These are phyloP conservation scores for Mycosarcoma maydis DNA, from an alignment of 1,284 basidiomycete genomes.

Conservation along the genomic window DNA sequence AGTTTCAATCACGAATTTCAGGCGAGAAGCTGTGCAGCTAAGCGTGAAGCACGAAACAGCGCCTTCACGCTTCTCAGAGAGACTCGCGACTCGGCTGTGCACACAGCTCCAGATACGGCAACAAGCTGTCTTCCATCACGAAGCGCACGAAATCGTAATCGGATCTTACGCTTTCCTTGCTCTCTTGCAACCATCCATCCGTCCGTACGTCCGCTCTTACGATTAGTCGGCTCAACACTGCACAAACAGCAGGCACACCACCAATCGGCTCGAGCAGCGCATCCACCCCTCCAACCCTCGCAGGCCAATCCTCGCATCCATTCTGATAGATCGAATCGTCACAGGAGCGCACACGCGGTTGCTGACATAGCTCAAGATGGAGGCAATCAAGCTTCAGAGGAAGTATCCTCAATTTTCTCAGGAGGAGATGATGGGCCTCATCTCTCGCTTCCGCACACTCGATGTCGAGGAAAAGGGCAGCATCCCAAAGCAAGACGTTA, in stretches of 20 bases:
- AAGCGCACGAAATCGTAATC: no score
- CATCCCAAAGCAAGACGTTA: slow-evolving; percentile 60
- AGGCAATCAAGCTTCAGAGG: slow-evolving; percentile 86
- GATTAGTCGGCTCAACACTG: no score
- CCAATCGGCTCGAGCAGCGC: no score
- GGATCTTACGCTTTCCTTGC: neutral
- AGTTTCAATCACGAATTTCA: no score
- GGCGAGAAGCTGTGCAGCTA: neutral
- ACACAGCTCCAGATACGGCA: neutral
- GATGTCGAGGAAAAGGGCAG: slow-evolving; percentile 65
- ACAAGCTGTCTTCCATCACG: no score
- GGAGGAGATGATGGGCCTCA: slow-evolving; percentile 66
- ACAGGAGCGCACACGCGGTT: neutral
- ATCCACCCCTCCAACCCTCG: neutral
- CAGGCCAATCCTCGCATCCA: neutral
- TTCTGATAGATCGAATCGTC: neutral
- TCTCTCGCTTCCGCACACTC: slow-evolving; percentile 58
- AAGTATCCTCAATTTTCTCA: slow-evolving; percentile 86
- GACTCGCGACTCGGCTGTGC: slow-evolving; percentile 11
- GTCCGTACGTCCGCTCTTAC: neutral
- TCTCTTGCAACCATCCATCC: slow-evolving; percentile 4
- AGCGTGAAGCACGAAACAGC: no score
- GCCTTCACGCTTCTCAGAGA: no score
- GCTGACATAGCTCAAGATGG: slow-evolving; percentile 70
- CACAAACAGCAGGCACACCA: no score